These are phyloP conservation scores for Primulina huaijiensis DNA, from an alignment of 257 asterid genomes.

Conservation along the genomic window DNA sequence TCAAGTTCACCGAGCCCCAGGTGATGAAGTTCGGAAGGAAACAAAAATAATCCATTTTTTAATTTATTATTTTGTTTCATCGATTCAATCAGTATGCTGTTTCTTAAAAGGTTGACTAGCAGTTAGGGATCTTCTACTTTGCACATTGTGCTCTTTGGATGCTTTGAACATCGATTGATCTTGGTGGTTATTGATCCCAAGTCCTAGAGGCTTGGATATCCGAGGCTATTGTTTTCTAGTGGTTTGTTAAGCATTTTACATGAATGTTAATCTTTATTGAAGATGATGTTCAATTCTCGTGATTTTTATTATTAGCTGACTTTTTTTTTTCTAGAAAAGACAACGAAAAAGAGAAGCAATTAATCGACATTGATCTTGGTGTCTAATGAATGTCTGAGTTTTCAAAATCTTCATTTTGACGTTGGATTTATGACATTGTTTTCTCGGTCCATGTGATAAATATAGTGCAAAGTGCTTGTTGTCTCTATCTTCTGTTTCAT, in stretches of 20 bases:
- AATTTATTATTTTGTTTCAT: conserved; percentile 20
- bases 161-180: not conserved
- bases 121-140: not conserved
- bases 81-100: conserved; percentile 8
- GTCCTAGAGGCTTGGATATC: not conserved
- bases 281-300: not conserved
- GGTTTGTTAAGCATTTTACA: not conserved
- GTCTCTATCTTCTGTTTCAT: conserved; percentile 1
- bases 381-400: not conserved
- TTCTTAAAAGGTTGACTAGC: not conserved
- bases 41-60: not conserved
- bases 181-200: not conserved
- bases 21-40: conserved; percentile 31
- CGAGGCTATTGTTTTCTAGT: not conserved
- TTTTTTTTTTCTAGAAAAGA: not conserved
- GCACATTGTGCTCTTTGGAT: not conserved
- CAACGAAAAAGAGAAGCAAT: not conserved
- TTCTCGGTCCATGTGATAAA: not conserved
- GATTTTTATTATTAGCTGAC: not conserved
- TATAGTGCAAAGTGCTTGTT: not conserved
- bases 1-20: conserved; percentile 77
- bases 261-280: not conserved
- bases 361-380: not conserved
- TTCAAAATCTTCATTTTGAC: conserved; percentile 5
- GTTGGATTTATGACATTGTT: not conserved